Conservation (phyloP, 495 filamentous ascomycete species). For the Aspergillus biplanus region DNA sequence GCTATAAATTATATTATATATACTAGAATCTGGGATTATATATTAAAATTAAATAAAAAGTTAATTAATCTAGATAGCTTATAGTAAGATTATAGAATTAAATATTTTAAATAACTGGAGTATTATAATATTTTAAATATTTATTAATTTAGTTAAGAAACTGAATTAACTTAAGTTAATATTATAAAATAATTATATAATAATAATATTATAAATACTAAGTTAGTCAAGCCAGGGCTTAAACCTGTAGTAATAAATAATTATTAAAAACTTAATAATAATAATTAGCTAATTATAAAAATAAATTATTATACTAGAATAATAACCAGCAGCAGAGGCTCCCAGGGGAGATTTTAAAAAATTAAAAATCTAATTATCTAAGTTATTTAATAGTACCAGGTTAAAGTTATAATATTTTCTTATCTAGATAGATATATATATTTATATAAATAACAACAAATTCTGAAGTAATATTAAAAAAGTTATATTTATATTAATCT, state of each 20-base stretch:
- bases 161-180: no score
- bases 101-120: no score
- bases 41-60: no score
- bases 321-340: no score
- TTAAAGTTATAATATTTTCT: slow-evolving; percentile 3
- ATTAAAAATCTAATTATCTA: neutral
- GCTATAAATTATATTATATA: no score
- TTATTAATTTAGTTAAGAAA: no score
- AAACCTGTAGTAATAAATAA: neutral
- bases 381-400: neutral
- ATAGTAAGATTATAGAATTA: no score
- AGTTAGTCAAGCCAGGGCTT: no score
- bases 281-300: neutral
- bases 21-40: no score
- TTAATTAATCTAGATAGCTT: no score
- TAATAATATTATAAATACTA: neutral
- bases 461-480: neutral
- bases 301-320: neutral
- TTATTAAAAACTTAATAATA: neutral
- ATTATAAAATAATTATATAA: no score
- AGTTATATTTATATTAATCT: neutral
- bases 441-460: neutral
- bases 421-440: neutral
- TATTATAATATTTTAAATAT: no score
- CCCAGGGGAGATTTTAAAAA: neutral